Evolutionary conservation across 257 asterid genomes (phyloP).

Genomic region (Ballota nigra): DNA sequence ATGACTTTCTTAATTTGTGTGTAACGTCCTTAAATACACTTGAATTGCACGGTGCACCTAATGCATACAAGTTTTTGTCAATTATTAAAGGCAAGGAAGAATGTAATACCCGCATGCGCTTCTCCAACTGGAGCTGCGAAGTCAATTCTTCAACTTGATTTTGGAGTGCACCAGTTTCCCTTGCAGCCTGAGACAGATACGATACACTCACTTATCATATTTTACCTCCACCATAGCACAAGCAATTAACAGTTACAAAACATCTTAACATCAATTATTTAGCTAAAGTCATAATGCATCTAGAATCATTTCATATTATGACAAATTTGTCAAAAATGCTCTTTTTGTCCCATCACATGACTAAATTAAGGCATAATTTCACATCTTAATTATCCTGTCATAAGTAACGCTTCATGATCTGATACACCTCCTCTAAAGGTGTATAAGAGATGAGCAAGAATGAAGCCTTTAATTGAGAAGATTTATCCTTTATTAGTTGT

Average conservation of each 20-base stretch:
- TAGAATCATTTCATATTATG: not conserved
- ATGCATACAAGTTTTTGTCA: too few species aligned
- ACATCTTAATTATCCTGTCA: too few species aligned
- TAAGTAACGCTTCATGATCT: too few species aligned
- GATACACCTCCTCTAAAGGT: too few species aligned
- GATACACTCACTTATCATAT: not conserved
- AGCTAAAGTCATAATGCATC: not conserved
- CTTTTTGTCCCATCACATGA: too few species aligned
- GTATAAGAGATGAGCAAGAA: too few species aligned
- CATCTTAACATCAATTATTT: not conserved
- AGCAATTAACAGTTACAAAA: not conserved
- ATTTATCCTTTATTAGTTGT: too few species aligned
- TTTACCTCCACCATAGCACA: not conserved
- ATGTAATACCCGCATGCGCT: slow-evolving; percentile 58
- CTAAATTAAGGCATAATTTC: too few species aligned
- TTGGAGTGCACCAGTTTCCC: slow-evolving; percentile 86
- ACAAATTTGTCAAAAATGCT: not conserved
- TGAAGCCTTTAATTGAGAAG: too few species aligned
- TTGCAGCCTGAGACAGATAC: slow-evolving; percentile 66
- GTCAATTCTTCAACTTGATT: slow-evolving; percentile 71
- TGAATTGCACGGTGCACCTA: too few species aligned
- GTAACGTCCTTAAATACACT: too few species aligned
- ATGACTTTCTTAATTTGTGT: too few species aligned
- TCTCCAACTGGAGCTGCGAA: slow-evolving; percentile 66
- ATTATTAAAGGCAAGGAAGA: slow-evolving; percentile 6